Percentiles rank a stretch among this genome's conserved stretches.
These are phyloP conservation scores for Pascua guehoae DNA, from an alignment of 1,284 basidiomycete genomes.

Conservation along the genomic window DNA sequence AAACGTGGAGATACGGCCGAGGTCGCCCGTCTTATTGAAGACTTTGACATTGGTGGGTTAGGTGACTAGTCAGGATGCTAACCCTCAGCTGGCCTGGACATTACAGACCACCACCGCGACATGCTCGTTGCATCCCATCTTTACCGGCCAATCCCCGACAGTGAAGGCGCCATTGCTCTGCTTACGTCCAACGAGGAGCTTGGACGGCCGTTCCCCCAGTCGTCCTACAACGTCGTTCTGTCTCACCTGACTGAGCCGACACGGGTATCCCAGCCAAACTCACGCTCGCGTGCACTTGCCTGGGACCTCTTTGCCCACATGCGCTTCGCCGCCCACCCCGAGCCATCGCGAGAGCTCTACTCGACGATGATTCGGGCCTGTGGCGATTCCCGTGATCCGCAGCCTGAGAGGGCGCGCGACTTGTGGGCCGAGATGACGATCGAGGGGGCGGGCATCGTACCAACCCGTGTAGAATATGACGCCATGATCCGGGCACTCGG, in stretches of 20 bases:
- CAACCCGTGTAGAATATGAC: conserved; percentile 70
- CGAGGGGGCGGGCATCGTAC: conserved; percentile 59
- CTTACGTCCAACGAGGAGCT: conserved; percentile 42
- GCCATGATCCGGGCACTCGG: conserved; percentile 68
- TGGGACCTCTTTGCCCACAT: conserved; percentile 95
- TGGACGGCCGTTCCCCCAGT: conserved; percentile 44
- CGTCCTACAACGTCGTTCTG: conserved; percentile 46
- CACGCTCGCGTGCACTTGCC: conserved; percentile 59
- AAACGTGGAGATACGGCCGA: conserved; percentile 21
- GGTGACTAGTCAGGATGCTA: background rate
- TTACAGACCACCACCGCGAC: conserved; percentile 27
- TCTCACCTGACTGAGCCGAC: conserved; percentile 34
- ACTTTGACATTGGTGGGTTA: conserved; percentile 24
- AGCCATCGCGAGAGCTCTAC: conserved; percentile 71
- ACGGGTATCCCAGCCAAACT: conserved; percentile 16
- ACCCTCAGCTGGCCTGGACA: conserved; percentile 19
- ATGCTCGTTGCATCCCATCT: conserved; percentile 31
- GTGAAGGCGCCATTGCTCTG: conserved; percentile 38
- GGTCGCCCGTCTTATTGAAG: conserved; percentile 19
- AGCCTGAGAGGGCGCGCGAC: conserved; percentile 88
- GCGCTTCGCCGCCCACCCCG: conserved; percentile 87
- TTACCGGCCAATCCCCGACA: conserved; percentile 17
- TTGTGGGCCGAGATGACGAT: conserved; percentile 87
- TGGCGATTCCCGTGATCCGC: conserved; percentile 58
- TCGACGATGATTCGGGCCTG: conserved; percentile 85